phyloP scores from a whole-genome alignment of 352 stramenopile species.

The Phytophthora syringae region DNA sequence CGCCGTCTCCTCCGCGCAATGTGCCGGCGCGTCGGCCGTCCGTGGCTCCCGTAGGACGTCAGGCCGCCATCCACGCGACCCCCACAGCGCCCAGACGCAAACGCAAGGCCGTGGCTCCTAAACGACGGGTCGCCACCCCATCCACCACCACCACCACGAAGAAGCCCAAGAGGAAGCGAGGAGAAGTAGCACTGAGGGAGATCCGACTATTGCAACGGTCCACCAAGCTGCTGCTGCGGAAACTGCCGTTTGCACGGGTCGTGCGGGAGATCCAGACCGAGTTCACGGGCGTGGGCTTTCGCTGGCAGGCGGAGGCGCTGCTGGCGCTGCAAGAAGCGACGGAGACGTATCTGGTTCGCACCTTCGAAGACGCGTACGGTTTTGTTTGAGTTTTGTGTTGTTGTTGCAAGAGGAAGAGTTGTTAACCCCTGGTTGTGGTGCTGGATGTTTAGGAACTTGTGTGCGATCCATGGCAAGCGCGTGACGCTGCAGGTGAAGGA shows the following conservation, averaged over 20 bases:
- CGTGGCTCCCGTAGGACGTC: slow-evolving; percentile 41
- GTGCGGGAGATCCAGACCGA: slow-evolving; percentile 94
- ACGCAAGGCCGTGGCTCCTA: slow-evolving; percentile 36
- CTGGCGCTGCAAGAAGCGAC: slow-evolving; percentile 94
- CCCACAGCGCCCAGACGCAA: slow-evolving; percentile 44
- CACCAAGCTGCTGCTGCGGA: slow-evolving; percentile 96
- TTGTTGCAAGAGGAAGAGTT: background rate
- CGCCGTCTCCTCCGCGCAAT: slow-evolving; percentile 35
- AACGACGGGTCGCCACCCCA: slow-evolving; percentile 20
- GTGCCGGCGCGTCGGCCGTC: slow-evolving; percentile 36
- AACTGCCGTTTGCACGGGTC: slow-evolving; percentile 96
- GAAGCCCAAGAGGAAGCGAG: slow-evolving; percentile 60
- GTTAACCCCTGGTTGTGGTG: too few species aligned
- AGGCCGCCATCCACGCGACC: slow-evolving; percentile 49
- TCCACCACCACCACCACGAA: slow-evolving; percentile 41
- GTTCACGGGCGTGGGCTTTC: slow-evolving; percentile 80
- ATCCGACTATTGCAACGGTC: slow-evolving; percentile 96
- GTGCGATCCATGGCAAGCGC: slow-evolving; percentile 95
- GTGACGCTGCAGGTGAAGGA: slow-evolving; percentile 97
- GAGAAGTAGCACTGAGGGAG: slow-evolving; percentile 92
- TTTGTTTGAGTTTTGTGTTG: slow-evolving; percentile 15
- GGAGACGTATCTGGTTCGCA: slow-evolving; percentile 94
- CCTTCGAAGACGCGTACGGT: slow-evolving; percentile 95
- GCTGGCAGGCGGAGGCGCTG: slow-evolving; percentile 93
- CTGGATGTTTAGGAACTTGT: slow-evolving; percentile 89